Evolutionary conservation across 2,329 filamentous ascomycete species (phyloP).

Genomic region (Aureobasidium sp.): DNA sequence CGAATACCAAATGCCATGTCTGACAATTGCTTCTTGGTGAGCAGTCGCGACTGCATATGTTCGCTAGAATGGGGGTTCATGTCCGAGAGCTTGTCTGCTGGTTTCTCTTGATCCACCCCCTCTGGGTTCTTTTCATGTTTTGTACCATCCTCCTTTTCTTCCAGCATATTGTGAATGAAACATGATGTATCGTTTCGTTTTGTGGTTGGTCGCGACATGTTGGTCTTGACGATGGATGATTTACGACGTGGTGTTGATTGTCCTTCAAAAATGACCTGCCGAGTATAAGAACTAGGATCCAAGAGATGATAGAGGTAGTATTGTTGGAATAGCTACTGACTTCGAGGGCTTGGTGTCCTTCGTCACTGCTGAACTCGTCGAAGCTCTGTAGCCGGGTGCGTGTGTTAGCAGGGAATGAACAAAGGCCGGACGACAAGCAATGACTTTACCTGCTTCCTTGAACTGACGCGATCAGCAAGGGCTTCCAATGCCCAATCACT

Average conservation of each 20-base stretch:
- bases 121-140: slow-evolving; percentile 29
- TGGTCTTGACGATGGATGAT: slow-evolving; percentile 63
- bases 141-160: slow-evolving; percentile 41
- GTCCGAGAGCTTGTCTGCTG: slow-evolving; percentile 48
- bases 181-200: slow-evolving; percentile 57
- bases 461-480: slow-evolving; percentile 7
- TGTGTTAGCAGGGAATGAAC: neutral
- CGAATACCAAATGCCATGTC: slow-evolving; percentile 98
- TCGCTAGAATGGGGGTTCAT: slow-evolving; percentile 34
- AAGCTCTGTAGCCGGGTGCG: slow-evolving; percentile 9
- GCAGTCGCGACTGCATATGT: slow-evolving; percentile 70
- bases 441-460: slow-evolving; percentile 8
- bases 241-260: slow-evolving; percentile 61
- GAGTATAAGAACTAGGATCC: slow-evolving; percentile 8
- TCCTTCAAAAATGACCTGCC: slow-evolving; percentile 63
- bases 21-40: slow-evolving; percentile 94
- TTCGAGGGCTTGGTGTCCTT: slow-evolving; percentile 45
- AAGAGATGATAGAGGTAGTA: neutral
- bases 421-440: slow-evolving; percentile 1
- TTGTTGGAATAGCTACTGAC: slow-evolving; percentile 32
- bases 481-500: slow-evolving; percentile 1
- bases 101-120: slow-evolving; percentile 34
- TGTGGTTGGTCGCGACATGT: slow-evolving; percentile 37
- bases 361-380: slow-evolving; percentile 35
- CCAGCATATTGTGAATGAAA: slow-evolving; percentile 68